phyloP scores from a whole-genome alignment of 345 rosid species.

The Isatis tinctoria region DNA sequence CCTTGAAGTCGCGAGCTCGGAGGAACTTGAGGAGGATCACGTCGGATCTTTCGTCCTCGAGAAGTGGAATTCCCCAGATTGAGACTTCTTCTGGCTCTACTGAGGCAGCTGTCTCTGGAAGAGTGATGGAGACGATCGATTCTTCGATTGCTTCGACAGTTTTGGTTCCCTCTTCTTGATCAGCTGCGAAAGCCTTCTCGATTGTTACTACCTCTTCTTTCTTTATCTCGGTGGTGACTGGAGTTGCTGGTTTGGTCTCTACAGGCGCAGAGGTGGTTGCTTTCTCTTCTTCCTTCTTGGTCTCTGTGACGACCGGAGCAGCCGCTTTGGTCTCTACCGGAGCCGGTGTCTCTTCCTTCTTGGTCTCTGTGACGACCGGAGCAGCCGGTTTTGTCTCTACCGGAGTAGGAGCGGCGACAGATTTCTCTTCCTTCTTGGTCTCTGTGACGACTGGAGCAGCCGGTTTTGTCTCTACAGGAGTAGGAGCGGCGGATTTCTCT shows the following conservation, averaged over 20 bases:
- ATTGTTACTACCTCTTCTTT: conserved; percentile 27
- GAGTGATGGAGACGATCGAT: conserved; percentile 25
- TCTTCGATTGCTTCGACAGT: conserved; percentile 32
- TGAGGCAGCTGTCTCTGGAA: conserved; percentile 25
- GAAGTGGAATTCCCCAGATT: conserved; percentile 37
- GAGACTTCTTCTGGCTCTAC: conserved; percentile 37
- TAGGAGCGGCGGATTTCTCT: not conserved
- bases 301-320: not conserved
- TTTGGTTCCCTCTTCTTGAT: conserved; percentile 28
- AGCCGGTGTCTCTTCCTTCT: conserved; percentile 12
- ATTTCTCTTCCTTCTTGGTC: conserved; percentile 21
- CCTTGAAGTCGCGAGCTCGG: conserved; percentile 38
- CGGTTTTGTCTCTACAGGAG: not conserved
- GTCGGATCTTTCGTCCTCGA: conserved; percentile 36
- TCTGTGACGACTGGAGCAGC: conserved; percentile 1
- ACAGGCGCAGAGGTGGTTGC: not conserved
- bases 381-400: conserved; percentile 6
- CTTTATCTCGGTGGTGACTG: conserved; percentile 6
- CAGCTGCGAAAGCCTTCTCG: conserved; percentile 35
- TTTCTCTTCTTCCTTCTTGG: conserved; percentile 22
- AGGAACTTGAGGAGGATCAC: conserved; percentile 36
- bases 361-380: not conserved
- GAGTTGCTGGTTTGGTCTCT: conserved; percentile 9
- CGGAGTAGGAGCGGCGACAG: not conserved
- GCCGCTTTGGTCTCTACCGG: conserved; percentile 11